A percentile compares a stretch with the other conserved stretches of the same genome.
These are phyloP conservation scores for Cystobasidium slooffiae DNA, from an alignment of 1,284 basidiomycete species.

Conservation along the genomic window DNA sequence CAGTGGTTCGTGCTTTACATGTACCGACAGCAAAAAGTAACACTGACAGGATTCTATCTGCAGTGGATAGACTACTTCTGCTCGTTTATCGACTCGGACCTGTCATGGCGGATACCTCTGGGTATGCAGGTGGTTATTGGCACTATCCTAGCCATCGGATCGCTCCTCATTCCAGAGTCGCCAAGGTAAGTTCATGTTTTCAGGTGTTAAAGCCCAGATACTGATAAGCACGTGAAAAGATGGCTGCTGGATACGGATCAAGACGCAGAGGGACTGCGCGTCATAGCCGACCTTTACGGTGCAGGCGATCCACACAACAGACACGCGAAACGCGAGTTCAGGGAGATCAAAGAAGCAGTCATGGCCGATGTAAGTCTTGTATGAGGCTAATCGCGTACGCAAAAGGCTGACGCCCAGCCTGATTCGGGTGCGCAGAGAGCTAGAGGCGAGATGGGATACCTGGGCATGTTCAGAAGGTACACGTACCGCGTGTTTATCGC, in stretches of 20 bases:
- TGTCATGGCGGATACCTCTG: slow-evolving; percentile 59
- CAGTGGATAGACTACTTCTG: slow-evolving; percentile 95
- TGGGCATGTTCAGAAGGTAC: slow-evolving; percentile 84
- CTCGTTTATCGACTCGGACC: slow-evolving; percentile 66
- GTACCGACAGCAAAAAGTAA: too few relatives aligned
- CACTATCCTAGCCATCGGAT: slow-evolving; percentile 76
- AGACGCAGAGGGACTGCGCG: slow-evolving; percentile 81
- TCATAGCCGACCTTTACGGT: slow-evolving; percentile 89
- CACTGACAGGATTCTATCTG: too few relatives aligned
- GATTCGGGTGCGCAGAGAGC: slow-evolving; percentile 59
- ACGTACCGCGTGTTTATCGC: slow-evolving; percentile 87
- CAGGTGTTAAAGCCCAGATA: slow-evolving; percentile 25
- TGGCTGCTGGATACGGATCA: slow-evolving; percentile 91
- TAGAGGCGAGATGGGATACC: slow-evolving; percentile 81
- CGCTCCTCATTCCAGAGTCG: slow-evolving; percentile 87
- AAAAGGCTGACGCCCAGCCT: neutral
- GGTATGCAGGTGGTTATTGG: slow-evolving; percentile 70
- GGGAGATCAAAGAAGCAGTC: slow-evolving; percentile 90
- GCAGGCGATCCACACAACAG: slow-evolving; percentile 72
- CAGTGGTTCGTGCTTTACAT: too few relatives aligned
- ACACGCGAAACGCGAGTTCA: slow-evolving; percentile 79
- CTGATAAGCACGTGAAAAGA: slow-evolving; percentile 58
- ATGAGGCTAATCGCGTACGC: neutral
- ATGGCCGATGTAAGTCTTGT: slow-evolving; percentile 68
- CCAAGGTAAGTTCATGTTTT: slow-evolving; percentile 66